phyloP scores from a whole-genome alignment of 495 filamentous ascomycete genomes.

The Haplographium delicatum region DNA sequence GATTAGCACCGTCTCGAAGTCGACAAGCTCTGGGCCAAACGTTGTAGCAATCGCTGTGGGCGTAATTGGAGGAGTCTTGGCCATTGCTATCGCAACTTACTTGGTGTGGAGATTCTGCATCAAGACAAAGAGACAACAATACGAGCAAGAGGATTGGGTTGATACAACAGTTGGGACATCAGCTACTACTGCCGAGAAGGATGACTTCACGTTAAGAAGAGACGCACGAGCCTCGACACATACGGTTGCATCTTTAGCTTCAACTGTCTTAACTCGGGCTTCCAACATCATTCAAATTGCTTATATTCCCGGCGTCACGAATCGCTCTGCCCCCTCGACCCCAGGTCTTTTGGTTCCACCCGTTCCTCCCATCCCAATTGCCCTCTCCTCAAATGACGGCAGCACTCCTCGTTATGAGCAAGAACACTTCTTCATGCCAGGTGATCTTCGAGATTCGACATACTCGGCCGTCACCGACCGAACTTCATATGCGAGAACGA shows the following conservation, averaged over 20 bases:
- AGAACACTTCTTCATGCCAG: constrained; percentile 90
- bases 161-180: constrained; percentile 44
- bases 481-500: constrained; percentile 65
- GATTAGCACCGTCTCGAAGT: constrained; percentile 17
- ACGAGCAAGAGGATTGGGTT: constrained; percentile 41
- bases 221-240: constrained; percentile 75
- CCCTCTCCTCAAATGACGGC: constrained; percentile 45
- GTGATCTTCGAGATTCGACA: constrained; percentile 85
- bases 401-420: constrained; percentile 61
- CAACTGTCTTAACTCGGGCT: constrained; percentile 89
- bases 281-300: constrained; percentile 99
- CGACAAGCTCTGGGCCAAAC: constrained; percentile 46
- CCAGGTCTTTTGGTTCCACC: constrained; percentile 83
- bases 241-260: constrained; percentile 86
- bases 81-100: constrained; percentile 64
- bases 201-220: constrained; percentile 53
- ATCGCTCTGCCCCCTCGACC: constrained; percentile 76
- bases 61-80: constrained; percentile 69
- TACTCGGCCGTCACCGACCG: constrained; percentile 65
- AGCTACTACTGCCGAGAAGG: constrained; percentile 34
- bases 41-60: constrained; percentile 80
- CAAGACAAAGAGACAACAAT: constrained; percentile 65
- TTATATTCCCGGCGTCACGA: constrained; percentile 96
- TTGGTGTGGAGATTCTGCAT: constrained; percentile 84
- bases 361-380: constrained; percentile 83